Evolutionary conservation across 192 early-diverging fungal genomes (phyloP), one percentile per base, ranked within the genome.

Genomic region (Endogone sp.): DNA sequence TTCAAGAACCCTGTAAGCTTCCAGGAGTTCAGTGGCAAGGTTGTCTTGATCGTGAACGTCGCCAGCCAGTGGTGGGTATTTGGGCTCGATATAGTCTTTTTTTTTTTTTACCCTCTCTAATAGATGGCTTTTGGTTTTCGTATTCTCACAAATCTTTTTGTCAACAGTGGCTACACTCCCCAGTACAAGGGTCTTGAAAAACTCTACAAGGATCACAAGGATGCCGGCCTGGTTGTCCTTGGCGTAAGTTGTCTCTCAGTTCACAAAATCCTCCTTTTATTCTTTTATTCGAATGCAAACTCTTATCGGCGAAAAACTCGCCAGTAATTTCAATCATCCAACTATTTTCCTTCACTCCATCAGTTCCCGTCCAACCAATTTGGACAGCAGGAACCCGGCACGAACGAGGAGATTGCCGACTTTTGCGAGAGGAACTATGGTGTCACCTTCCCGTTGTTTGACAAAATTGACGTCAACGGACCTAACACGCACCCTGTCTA

Each of bases 351-450:
- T 13, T 8, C 37, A 44, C 37, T 13, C 4, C 37, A 4, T 20
- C 59, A 60, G 59, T 92, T 94, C 81, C 95, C 95, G 21, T 87
- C 84, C 73, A 94, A 95, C 82, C 87, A 92, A 84, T 94, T 94
- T 70, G 87, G 77, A 13, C 68, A 64, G 24, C 90, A 92, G 76
- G 86, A 86, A 69, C 84, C 86, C 25, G 86, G 59, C 20, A 60
- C 59, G 20, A 60, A 60, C 27, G 27, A 26, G 9, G 59, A 60
- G 59, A 84, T 86, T 62, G 75, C 71, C 11, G 54, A 68, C 16
- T 80, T 80, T 68, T 94, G 94, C 77, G 69, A 82, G 70, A 57
- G 72, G 28, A 92, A 86, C 81, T 92, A 87, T 66, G 89, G 88
- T 23, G 93, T 95, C 16, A 78, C 83, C 1, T 97, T 95, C 82